Evolutionary conservation across 768 basidiomycete species (phyloP).

Genomic region (Trametes cubensis): DNA sequence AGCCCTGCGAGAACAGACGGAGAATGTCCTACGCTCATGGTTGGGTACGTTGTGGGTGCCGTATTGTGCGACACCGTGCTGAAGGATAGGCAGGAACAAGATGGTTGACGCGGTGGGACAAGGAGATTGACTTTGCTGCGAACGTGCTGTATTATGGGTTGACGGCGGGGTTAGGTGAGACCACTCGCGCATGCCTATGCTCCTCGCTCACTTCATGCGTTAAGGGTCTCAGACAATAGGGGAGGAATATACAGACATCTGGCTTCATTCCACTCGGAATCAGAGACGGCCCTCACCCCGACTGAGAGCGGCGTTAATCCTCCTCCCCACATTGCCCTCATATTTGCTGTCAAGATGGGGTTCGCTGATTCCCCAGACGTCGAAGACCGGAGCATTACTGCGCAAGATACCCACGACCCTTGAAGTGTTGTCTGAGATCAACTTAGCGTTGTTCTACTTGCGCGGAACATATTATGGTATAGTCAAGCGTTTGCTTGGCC

Average conservation of each 20-base stretch:
- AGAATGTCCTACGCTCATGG: slow-evolving; percentile 74
- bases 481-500: slow-evolving; percentile 63
- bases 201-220: background rate
- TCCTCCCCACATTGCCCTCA: slow-evolving; percentile 66
- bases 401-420: slow-evolving; percentile 50
- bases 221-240: slow-evolving; percentile 81
- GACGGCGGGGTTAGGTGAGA: slow-evolving; percentile 72
- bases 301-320: slow-evolving; percentile 55
- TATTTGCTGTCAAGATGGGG: slow-evolving; percentile 61
- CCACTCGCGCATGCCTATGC: background rate
- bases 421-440: slow-evolving; percentile 67
- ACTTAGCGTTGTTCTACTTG: slow-evolving; percentile 81
- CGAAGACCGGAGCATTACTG: slow-evolving; percentile 37
- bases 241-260: slow-evolving; percentile 89
- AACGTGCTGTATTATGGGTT: slow-evolving; percentile 75
- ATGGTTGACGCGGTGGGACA: slow-evolving; percentile 79
- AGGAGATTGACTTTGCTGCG: slow-evolving; percentile 70
- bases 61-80: slow-evolving; percentile 15
- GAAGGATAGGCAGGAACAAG: slow-evolving; percentile 61
- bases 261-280: slow-evolving; percentile 60
- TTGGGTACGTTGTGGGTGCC: slow-evolving; percentile 50
- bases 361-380: slow-evolving; percentile 38
- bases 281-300: slow-evolving; percentile 47
- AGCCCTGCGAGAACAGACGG: slow-evolving; percentile 73
- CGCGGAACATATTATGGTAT: slow-evolving; percentile 79